Percentiles rank a stretch among this genome's conserved stretches.
Evolutionary conservation across 768 basidiomycete genomes (phyloP).

Genomic region (Lactarius quietus): DNA sequence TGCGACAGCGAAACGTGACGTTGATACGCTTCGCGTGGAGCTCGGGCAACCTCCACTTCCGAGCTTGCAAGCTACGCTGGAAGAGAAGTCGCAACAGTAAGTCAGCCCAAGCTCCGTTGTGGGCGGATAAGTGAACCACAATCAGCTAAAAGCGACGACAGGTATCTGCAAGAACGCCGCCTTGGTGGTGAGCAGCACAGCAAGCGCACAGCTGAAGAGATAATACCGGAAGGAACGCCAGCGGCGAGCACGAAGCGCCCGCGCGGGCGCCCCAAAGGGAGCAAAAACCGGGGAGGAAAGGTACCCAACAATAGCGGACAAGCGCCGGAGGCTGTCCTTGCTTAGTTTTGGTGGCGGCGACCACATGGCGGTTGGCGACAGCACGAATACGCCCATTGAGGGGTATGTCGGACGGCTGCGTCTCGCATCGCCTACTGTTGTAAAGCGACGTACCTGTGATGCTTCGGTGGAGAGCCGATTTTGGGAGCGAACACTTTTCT

Average conservation of each 20-base stretch:
- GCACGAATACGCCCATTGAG: not conserved
- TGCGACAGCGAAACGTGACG: constrained; percentile 66
- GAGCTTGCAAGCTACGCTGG: constrained; percentile 65
- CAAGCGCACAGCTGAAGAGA: constrained; percentile 32
- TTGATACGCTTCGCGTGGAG: constrained; percentile 70
- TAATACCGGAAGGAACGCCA: constrained; percentile 18
- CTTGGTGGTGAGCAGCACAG: constrained; percentile 28
- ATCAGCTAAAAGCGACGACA: constrained; percentile 19
- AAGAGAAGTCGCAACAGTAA: constrained; percentile 60
- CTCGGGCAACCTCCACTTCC: constrained; percentile 74
- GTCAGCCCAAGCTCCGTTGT: constrained; percentile 27
- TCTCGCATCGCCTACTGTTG: not conserved
- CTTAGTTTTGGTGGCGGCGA: not conserved
- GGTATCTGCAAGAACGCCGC: constrained; percentile 35
- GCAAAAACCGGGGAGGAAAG: constrained; percentile 32
- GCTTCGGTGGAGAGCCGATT: constrained; percentile 18
- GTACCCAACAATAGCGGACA: not conserved
- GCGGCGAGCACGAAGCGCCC: constrained; percentile 33
- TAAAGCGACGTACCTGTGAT: constrained; percentile 1
- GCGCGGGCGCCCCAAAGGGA: constrained; percentile 37
- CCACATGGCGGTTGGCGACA: not conserved
- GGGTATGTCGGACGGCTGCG: not conserved
- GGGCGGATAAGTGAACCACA: not conserved
- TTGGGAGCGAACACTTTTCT: constrained; percentile 4
- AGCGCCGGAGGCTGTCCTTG: constrained; percentile 11